Evolutionary conservation across 2,329 filamentous ascomycete species (phyloP).

Genomic region (Alternaria arbusti): DNA sequence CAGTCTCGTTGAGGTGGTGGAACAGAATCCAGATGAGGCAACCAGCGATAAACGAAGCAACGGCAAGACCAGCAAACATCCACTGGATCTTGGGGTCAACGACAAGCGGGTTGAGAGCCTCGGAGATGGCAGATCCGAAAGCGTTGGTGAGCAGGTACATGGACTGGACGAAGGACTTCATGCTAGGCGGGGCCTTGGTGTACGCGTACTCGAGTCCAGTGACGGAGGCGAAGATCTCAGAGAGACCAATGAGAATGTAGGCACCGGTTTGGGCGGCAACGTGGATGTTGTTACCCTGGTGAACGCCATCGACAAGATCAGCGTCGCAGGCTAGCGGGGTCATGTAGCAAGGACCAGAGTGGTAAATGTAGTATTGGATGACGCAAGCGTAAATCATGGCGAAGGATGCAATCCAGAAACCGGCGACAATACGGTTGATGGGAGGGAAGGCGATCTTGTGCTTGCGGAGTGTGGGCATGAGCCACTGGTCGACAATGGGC

Average conservation of each 20-base stretch:
- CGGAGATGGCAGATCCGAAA: slow-evolving; percentile 66
- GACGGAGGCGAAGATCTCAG: slow-evolving; percentile 57
- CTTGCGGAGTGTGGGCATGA: slow-evolving; percentile 54
- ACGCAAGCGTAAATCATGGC: slow-evolving; percentile 63
- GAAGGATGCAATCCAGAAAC: slow-evolving; percentile 59
- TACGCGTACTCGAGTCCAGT: slow-evolving; percentile 58
- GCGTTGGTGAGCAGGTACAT: slow-evolving; percentile 67
- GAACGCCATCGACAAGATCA: slow-evolving; percentile 33
- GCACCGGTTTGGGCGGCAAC: slow-evolving; percentile 55
- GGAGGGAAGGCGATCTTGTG: slow-evolving; percentile 54
- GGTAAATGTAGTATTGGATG: slow-evolving; percentile 65
- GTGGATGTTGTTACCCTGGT: slow-evolving; percentile 51
- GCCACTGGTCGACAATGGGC: slow-evolving; percentile 51
- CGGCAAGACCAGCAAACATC: slow-evolving; percentile 58
- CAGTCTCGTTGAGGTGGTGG: slow-evolving; percentile 46
- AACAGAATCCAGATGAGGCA: slow-evolving; percentile 47
- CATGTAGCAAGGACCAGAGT: slow-evolving; percentile 59
- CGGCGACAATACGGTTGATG: slow-evolving; percentile 61
- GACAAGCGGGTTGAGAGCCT: slow-evolving; percentile 66
- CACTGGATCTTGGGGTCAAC: slow-evolving; percentile 71
- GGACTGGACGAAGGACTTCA: slow-evolving; percentile 59
- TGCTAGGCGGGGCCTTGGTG: slow-evolving; percentile 55
- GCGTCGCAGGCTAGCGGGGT: slow-evolving; percentile 43
- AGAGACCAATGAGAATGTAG: slow-evolving; percentile 56
- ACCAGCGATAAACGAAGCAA: slow-evolving; percentile 39